A percentile compares a stretch with the other conserved stretches of the same genome.
These are phyloP conservation scores for Penicillium sp. DNA, from an alignment of 2,329 filamentous ascomycete species.

Conservation along the genomic window DNA sequence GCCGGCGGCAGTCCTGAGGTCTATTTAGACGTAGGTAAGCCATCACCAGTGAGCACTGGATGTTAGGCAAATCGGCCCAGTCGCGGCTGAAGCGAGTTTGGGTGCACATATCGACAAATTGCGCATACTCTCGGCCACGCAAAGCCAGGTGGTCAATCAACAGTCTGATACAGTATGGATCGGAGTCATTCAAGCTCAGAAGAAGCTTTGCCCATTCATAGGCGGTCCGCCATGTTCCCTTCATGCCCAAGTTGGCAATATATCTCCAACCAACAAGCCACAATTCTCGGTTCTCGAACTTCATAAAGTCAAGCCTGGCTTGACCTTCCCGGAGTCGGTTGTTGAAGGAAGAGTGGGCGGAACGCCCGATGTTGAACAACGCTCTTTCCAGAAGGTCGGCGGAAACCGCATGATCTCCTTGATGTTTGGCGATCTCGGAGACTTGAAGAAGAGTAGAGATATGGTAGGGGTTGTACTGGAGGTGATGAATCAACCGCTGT, in stretches of 20 bases:
- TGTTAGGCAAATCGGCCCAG: slow-evolving; percentile 62
- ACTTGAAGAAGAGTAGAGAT: slow-evolving; percentile 92
- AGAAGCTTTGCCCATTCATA: slow-evolving; percentile 91
- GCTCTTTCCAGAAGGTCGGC: slow-evolving; percentile 87
- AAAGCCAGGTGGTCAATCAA: slow-evolving; percentile 81
- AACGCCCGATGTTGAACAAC: slow-evolving; percentile 88
- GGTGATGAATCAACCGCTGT: slow-evolving; percentile 72
- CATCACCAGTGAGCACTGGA: slow-evolving; percentile 72
- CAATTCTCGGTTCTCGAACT: slow-evolving; percentile 87
- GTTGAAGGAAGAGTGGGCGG: slow-evolving; percentile 78
- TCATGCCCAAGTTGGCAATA: slow-evolving; percentile 77
- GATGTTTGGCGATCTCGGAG: slow-evolving; percentile 86
- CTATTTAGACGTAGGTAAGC: slow-evolving; percentile 72
- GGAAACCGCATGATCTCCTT: slow-evolving; percentile 80
- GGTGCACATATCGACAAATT: slow-evolving; percentile 68
- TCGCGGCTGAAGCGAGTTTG: slow-evolving; percentile 50
- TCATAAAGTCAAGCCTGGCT: slow-evolving; percentile 74
- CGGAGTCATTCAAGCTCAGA: slow-evolving; percentile 68
- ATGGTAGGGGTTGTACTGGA: slow-evolving; percentile 79
- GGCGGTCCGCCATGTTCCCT: slow-evolving; percentile 90
- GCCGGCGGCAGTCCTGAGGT: slow-evolving; percentile 61
- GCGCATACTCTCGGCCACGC: slow-evolving; percentile 72
- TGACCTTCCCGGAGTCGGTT: slow-evolving; percentile 72
- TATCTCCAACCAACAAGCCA: slow-evolving; percentile 90
- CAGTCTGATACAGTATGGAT: slow-evolving; percentile 80